Base-by-base conservation (phyloP, 1,139 yeast species). In the Zygoascus hellenicus region DNA sequence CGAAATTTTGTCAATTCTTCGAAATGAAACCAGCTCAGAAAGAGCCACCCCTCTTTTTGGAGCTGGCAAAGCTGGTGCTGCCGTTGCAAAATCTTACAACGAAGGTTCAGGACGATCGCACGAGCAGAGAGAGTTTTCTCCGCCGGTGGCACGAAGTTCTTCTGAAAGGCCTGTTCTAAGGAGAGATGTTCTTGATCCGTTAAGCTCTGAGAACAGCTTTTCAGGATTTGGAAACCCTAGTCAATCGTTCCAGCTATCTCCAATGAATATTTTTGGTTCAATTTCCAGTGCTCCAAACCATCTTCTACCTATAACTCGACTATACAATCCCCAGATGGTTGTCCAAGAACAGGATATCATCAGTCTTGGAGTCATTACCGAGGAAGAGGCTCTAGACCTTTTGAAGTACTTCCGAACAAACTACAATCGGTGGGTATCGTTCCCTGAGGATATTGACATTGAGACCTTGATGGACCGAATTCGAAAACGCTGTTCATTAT, bases 391-490 rank as follows among this genome's bases (percentile, higher is more conserved):
- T 0, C 58, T 72, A 7, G 72, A 70, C 31, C 63, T 84, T 36
- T 64, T 85, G 54, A 71, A 72, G 46, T 77, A 76, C 47, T 85
- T 85, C 59, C 68, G 85, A 43, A 75, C 80, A 48, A 75, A 83
- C 57, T 84, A 81, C 58, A 88, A 89, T 9, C 69, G 86, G 36
- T 85, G 95, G 95, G 81, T 83, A 2, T 80, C 86, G 50, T 79
- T 85, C 47, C 89, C 92, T 0, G 74, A 76, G 39, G 68, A 68
- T 19, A 62, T 77, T 34, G 65, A 80, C 1, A 74, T 83, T 0
- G 74, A 68, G 15, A 70, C 66, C 19, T 65, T 85, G 34, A 68
- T 84, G 9, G 75, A 70, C n/a, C 64, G 76, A 34, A 71, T 83
- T 39, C 65, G 82, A 35, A 54, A 58, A 26, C 71, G 75, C 36